These are phyloP conservation scores for Beauveria asiatica DNA, from an alignment of 2,329 filamentous ascomycete species.

Conservation along the genomic window DNA sequence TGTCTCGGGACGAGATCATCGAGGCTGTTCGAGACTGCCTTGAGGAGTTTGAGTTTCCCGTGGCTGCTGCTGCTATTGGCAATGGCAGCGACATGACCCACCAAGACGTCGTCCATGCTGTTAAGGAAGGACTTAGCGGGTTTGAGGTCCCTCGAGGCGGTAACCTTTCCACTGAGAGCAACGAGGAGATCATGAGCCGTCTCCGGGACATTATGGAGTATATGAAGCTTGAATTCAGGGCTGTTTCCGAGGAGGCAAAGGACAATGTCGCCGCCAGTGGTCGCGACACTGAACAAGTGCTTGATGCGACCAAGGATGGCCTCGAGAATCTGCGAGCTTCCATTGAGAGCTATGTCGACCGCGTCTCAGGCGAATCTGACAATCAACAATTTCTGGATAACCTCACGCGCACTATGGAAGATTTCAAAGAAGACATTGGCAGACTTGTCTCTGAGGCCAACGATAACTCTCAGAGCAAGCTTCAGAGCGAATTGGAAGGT, in stretches of 20 bases:
- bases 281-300: slow-evolving; percentile 76
- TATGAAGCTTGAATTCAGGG: slow-evolving; percentile 51
- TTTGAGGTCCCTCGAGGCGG: slow-evolving; percentile 37
- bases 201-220: slow-evolving; percentile 58
- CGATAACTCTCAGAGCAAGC: slow-evolving; percentile 53
- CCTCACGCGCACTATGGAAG: slow-evolving; percentile 56
- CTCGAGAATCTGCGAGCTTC: slow-evolving; percentile 71
- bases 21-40: slow-evolving; percentile 78
- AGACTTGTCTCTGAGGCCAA: slow-evolving; percentile 45
- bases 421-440: slow-evolving; percentile 58
- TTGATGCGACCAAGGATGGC: slow-evolving; percentile 82
- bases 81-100: slow-evolving; percentile 43
- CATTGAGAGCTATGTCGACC: slow-evolving; percentile 74
- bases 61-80: slow-evolving; percentile 46
- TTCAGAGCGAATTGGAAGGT: slow-evolving; percentile 75
- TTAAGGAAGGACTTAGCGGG: slow-evolving; percentile 49
- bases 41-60: slow-evolving; percentile 72
- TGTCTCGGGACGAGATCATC: slow-evolving; percentile 77
- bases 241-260: slow-evolving; percentile 57
- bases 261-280: slow-evolving; percentile 73
- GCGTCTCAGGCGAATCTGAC: slow-evolving; percentile 55
- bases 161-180: slow-evolving; percentile 33
- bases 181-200: slow-evolving; percentile 43
- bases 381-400: slow-evolving; percentile 73
- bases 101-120: slow-evolving; percentile 56